These are phyloP conservation scores for Prunus armeniaca DNA, from an alignment of 306 rosid species.

Conservation along the genomic window DNA sequence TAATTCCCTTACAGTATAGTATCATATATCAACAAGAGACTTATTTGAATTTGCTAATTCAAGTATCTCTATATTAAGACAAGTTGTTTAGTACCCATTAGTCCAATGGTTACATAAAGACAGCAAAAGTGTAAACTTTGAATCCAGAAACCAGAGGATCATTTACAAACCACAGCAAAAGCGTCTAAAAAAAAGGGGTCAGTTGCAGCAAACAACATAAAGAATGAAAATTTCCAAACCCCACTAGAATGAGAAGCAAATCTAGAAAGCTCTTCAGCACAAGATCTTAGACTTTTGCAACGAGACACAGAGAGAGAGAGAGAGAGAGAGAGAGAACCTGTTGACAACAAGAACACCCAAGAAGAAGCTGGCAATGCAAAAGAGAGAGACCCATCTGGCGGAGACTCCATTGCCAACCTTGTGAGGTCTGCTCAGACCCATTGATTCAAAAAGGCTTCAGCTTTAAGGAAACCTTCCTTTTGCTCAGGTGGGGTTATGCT, in stretches of 20 bases:
- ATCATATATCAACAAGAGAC: background rate
- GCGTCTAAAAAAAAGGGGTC: background rate
- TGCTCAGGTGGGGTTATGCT: constrained; percentile 4
- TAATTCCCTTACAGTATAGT: background rate
- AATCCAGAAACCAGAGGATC: constrained; percentile 21
- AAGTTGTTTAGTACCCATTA: background rate
- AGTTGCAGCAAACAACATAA: constrained; percentile 7
- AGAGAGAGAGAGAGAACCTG: constrained; percentile 32
- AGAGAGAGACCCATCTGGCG: constrained; percentile 52
- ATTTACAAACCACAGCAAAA: constrained; percentile 2
- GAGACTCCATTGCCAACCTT: constrained; percentile 53
- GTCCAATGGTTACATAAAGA: background rate
- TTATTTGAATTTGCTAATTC: background rate
- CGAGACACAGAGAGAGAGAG: constrained; percentile 24
- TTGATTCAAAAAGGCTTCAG: constrained; percentile 27
- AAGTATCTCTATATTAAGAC: background rate
- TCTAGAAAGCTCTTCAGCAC: constrained; percentile 11
- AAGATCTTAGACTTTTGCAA: constrained; percentile 24
- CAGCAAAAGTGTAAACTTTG: background rate
- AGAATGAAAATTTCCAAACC: background rate
- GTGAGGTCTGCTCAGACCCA: constrained; percentile 58
- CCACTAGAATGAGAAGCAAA: constrained; percentile 18
- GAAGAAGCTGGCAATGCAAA: constrained; percentile 61
- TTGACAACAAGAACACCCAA: constrained; percentile 54
- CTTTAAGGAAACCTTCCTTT: constrained; percentile 32